These are phyloP conservation scores for Pseudonectria foliicola DNA, from an alignment of 2,329 filamentous ascomycete species.

Conservation along the genomic window DNA sequence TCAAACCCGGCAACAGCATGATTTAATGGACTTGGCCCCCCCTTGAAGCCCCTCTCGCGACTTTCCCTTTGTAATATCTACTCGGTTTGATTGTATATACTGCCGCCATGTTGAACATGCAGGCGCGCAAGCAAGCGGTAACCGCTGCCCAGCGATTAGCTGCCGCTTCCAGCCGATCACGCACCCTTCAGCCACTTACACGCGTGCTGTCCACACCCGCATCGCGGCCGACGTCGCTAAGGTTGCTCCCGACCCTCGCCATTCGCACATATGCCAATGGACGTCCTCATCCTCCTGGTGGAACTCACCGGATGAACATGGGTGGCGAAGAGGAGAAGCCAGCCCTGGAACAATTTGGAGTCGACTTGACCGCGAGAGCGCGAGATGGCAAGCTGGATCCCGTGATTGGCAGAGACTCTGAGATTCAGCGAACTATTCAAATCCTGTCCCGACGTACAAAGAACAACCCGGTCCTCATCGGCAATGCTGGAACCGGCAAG, in stretches of 20 bases:
- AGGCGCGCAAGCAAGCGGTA: constrained; percentile 34
- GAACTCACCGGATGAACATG: constrained; percentile 90
- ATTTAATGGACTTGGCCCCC: constrained; percentile 5
- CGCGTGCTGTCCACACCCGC: constrained; percentile 17
- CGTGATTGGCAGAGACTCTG: constrained; percentile 84
- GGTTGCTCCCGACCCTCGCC: constrained; percentile 32
- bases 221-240: constrained; percentile 15
- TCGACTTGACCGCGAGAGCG: constrained; percentile 81
- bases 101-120: constrained; percentile 25
- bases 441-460: constrained; percentile 88
- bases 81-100: neutral
- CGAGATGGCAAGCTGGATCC: constrained; percentile 88
- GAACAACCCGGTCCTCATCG: constrained; percentile 93
- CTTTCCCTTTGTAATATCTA: neutral
- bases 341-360: constrained; percentile 82
- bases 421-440: constrained; percentile 92
- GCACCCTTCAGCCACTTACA: constrained; percentile 18
- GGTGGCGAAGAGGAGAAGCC: constrained; percentile 70
- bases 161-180: constrained; percentile 23
- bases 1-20: constrained; percentile 2
- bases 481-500: constrained; percentile 85
- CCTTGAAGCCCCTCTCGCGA: constrained; percentile 3
- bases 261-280: constrained; percentile 59
- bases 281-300: constrained; percentile 78
- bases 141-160: constrained; percentile 31